Conservation (phyloP, 2,329 filamentous ascomycete genomes). For the Ophiostoma novo-ulmi region DNA sequence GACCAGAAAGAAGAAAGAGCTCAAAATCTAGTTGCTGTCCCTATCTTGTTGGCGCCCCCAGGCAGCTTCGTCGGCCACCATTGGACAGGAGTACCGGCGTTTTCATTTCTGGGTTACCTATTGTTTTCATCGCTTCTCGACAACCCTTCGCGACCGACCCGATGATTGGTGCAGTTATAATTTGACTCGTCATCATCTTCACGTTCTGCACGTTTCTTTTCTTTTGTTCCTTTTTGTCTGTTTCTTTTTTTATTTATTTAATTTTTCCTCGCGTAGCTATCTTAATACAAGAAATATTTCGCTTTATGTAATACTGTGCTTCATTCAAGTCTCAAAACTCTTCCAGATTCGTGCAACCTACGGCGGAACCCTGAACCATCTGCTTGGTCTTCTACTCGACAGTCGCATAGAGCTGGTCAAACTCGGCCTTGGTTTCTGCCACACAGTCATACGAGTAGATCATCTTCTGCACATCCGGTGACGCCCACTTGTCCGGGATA, state of each 20-base stretch:
- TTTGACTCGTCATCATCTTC: not conserved
- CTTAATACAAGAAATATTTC: not conserved
- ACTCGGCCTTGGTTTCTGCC: slow-evolving; percentile 48
- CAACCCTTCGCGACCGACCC: too few relatives aligned
- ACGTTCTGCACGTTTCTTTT: slow-evolving; percentile 1
- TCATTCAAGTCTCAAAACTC: not conserved
- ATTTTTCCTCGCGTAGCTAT: not conserved
- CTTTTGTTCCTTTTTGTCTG: not conserved
- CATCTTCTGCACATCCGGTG: slow-evolving; percentile 62
- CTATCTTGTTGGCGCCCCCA: too few relatives aligned
- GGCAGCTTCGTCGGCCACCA: too few relatives aligned
- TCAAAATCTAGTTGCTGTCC: too few relatives aligned
- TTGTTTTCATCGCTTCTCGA: not conserved
- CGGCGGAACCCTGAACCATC: too few relatives aligned
- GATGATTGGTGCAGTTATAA: not conserved
- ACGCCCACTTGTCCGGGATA: slow-evolving; percentile 65
- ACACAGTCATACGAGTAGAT: slow-evolving; percentile 62
- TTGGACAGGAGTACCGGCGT: not conserved
- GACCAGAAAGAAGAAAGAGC: too few relatives aligned
- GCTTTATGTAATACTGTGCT: not conserved
- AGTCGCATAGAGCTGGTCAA: slow-evolving; percentile 43
- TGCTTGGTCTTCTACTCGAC: slow-evolving; percentile 23
- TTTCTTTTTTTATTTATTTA: not conserved
- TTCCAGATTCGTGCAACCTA: too few relatives aligned
- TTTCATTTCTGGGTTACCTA: not conserved